phyloP scores from a whole-genome alignment of 192 early-diverging fungal species.

The Backusella psychrophila region DNA sequence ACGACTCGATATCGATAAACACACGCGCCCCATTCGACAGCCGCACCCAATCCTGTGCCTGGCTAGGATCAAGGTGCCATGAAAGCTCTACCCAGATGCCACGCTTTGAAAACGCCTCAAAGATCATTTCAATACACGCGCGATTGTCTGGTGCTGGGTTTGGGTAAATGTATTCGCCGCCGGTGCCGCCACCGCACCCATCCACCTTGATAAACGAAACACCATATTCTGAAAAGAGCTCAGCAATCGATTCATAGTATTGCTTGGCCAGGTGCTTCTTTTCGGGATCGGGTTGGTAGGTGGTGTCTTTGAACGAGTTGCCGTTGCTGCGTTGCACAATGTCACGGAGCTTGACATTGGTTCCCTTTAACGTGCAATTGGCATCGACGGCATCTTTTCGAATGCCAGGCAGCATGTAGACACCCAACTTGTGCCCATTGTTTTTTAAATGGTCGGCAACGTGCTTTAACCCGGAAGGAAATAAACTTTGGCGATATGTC shows the following conservation, averaged over 20 bases:
- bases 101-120: slow-evolving; percentile 12
- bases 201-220: slow-evolving; percentile 27
- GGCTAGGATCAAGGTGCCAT: slow-evolving; percentile 23
- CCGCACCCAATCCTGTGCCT: slow-evolving; percentile 18
- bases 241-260: slow-evolving; percentile 32
- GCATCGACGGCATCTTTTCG: slow-evolving; percentile 21
- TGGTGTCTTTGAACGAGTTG: slow-evolving; percentile 26
- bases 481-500: slow-evolving; percentile 20
- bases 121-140: slow-evolving; percentile 15
- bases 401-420: slow-evolving; percentile 31
- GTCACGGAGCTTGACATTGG: background rate
- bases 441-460: slow-evolving; percentile 11
- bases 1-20: slow-evolving; percentile 34
- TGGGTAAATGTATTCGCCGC: slow-evolving; percentile 25
- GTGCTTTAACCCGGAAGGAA: slow-evolving; percentile 17
- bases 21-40: slow-evolving; percentile 22
- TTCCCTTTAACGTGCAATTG: background rate
- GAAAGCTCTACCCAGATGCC: slow-evolving; percentile 34
- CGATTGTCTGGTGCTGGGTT: slow-evolving; percentile 29
- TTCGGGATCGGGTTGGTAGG: slow-evolving; percentile 18
- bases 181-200: slow-evolving; percentile 29
- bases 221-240: slow-evolving; percentile 31
- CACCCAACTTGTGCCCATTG: slow-evolving; percentile 29
- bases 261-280: background rate
- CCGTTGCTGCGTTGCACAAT: slow-evolving; percentile 2